Conservation (phyloP, 768 basidiomycete species). For the Exidia glandulosa region DNA sequence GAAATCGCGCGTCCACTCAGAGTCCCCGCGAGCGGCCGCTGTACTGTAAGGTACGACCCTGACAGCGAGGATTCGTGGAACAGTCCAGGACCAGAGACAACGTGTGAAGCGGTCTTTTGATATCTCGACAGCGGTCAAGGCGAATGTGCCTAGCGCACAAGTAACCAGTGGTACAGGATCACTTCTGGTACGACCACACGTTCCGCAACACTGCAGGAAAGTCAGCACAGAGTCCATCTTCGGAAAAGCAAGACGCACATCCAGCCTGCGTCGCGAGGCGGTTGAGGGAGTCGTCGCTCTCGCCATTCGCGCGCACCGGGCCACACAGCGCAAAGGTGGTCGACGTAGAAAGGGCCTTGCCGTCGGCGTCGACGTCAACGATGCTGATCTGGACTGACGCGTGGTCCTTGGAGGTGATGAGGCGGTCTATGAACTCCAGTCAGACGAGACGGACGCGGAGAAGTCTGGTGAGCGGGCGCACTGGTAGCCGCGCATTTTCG, state of each 20-base stretch:
- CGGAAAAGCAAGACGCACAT: constrained; percentile 44
- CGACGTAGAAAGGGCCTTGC: constrained; percentile 63
- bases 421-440: constrained; percentile 52
- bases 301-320: constrained; percentile 86
- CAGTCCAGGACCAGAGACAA: too few species aligned
- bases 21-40: too few species aligned
- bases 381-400: constrained; percentile 96
- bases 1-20: too few species aligned
- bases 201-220: constrained; percentile 77
- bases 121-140: too few species aligned
- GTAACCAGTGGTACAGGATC: constrained; percentile 16
- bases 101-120: too few species aligned
- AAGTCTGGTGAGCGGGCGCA: constrained; percentile 37
- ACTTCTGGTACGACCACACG: constrained; percentile 95
- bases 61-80: too few species aligned
- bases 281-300: constrained; percentile 95
- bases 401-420: constrained; percentile 98
- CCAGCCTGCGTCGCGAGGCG: constrained; percentile 91
- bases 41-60: too few species aligned
- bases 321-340: constrained; percentile 95
- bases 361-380: constrained; percentile 85
- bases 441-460: not conserved
- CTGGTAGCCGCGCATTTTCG: constrained; percentile 98
- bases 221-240: not conserved
- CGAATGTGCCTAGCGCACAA: too few species aligned